A percentile compares a stretch with the other conserved stretches of the same genome.
phyloP scores from a whole-genome alignment of 2,329 filamentous ascomycete genomes.

The Phyllosticta citriasiana region DNA sequence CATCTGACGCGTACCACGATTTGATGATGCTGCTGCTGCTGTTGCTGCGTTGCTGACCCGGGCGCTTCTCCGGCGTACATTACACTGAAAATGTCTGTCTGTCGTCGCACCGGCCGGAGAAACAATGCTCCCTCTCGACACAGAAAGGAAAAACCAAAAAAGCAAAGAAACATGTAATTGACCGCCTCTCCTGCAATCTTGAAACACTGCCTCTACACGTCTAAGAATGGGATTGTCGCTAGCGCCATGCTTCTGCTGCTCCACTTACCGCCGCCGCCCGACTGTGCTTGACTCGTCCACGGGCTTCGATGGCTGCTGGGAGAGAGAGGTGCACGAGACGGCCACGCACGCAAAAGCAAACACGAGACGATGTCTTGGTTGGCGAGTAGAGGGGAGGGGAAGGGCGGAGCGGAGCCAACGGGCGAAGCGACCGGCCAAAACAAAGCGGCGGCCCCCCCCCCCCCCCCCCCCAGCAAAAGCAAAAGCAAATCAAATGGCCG shows the following conservation, averaged over 20 bases:
- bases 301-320: background rate
- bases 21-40: too few species aligned
- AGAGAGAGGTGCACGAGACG: background rate
- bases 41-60: background rate
- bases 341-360: background rate
- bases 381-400: background rate
- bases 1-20: background rate
- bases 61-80: background rate
- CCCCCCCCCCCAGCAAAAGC: too few species aligned
- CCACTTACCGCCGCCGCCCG: conserved; percentile 1
- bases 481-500: background rate
- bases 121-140: background rate
- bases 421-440: background rate
- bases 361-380: background rate
- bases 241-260: conserved; percentile 6
- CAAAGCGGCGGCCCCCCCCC: too few species aligned
- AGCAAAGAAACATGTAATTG: conserved; percentile 2
- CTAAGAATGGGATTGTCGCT: conserved; percentile 9
- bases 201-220: conserved; percentile 8
- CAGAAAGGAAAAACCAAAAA: background rate
- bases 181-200: conserved; percentile 10
- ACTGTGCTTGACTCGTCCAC: background rate
- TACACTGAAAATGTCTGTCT: background rate
- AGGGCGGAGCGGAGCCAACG: background rate
- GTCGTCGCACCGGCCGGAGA: background rate